Base-by-base conservation (phyloP, 179 eudicot genomes). In the Patellifolia procumbens region DNA sequence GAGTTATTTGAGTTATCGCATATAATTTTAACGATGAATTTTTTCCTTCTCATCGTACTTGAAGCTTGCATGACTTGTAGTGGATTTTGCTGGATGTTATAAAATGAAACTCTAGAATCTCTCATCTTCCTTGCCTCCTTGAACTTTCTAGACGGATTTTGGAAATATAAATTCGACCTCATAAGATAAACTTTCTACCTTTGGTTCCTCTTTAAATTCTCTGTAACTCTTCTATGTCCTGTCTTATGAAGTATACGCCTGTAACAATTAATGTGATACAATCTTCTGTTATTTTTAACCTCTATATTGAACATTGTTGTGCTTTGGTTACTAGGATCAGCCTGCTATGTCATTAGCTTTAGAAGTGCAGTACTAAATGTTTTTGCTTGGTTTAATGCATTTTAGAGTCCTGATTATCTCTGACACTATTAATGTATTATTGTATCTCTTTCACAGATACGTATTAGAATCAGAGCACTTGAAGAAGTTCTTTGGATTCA, bases 401-500 rank as follows among this genome's bases (percentile, higher is more conserved):
- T 28, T 52, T 3, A 4, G 19, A 35, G 64, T 46, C 16, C 22
- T 68, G 39, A 52, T 32, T 43, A 43, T 31, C 29, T 16, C 37
- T 26, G 59, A 39, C 19, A 42, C 52, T 19, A 42, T 61, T 63
- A 49, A 69, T 20, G 17, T 26, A 17, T 68, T 39, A 16, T 73
- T 53, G 65, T 17, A 31, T 75, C 32, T 78, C 46, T 19, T 84
- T 77, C 42, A 42, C 87, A 95, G 97, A 82, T 93, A 93, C 82
- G 97, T 93, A 32, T 66, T 95, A 80, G 97, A 91, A 73, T 91
- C 96, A 19, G 95, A 89, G 74, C 89, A 91, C 70, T 85, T 95
- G 85, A 90, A 84, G 91, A 95, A 91, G 87, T 90, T 95, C 72
- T 95, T 95, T 65, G 92, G 85, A 71, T 93, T 86, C 73, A 93